These are phyloP conservation scores for Trypanosoma melophagium DNA, from an alignment of 208 protist genomes.

Conservation along the genomic window DNA sequence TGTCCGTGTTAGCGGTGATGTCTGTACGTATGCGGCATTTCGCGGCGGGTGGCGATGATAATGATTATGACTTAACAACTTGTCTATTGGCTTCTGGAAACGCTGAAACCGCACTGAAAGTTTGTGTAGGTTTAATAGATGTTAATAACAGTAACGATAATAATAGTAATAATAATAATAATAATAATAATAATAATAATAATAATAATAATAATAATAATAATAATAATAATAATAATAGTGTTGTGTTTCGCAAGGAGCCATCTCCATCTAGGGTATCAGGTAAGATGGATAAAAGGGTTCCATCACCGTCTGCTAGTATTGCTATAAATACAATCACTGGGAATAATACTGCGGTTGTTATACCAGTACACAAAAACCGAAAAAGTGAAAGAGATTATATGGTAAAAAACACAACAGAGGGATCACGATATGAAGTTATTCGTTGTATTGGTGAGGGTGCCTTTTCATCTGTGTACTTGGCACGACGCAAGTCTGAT, in stretches of 20 bases:
- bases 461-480: conserved; percentile 48
- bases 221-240: too few relatives aligned
- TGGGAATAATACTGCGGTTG: too few relatives aligned
- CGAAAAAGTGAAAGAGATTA: conserved; percentile 39
- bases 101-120: too few relatives aligned
- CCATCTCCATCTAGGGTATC: too few relatives aligned
- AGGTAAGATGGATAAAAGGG: too few relatives aligned
- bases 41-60: too few relatives aligned
- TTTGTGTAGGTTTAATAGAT: neutral
- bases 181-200: conserved; percentile 1
- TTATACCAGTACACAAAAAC: neutral
- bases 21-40: neutral
- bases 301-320: too few relatives aligned
- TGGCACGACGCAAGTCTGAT: conserved; percentile 30
- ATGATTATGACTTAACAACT: too few relatives aligned
- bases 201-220: too few relatives aligned
- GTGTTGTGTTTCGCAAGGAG: too few relatives aligned
- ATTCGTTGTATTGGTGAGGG: conserved; percentile 43
- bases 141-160: neutral
- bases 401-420: conserved; percentile 43
- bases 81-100: too few relatives aligned
- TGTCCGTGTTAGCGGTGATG: neutral
- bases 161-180: neutral
- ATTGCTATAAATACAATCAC: neutral
- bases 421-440: conserved; percentile 43